Evolutionary conservation across 345 rosid genomes (phyloP).

Genomic region (Tarenaya hassleriana): DNA sequence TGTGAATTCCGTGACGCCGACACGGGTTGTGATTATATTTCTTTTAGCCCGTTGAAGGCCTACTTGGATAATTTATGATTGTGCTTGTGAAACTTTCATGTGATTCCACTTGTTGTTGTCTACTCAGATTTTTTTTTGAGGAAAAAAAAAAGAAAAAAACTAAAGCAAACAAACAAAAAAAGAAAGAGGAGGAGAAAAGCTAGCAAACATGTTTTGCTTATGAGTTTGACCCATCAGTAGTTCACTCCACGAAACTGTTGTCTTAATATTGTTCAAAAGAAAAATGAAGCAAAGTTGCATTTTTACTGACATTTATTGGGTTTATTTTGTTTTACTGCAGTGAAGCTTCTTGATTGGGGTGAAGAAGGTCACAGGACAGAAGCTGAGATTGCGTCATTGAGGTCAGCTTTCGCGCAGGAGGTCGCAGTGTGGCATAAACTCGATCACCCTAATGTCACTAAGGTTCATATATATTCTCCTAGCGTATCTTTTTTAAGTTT

Average conservation of each 20-base stretch:
- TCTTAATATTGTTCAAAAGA: too few relatives aligned
- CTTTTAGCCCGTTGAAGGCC: constrained; percentile 28
- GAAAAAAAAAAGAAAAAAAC: background rate
- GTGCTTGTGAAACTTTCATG: constrained; percentile 43
- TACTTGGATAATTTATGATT: constrained; percentile 35
- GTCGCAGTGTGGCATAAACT: constrained; percentile 99
- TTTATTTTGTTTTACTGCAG: constrained; percentile 34
- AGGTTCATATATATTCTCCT: constrained; percentile 42
- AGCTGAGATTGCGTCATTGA: constrained; percentile 69
- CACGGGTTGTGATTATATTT: constrained; percentile 45
- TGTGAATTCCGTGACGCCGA: constrained; percentile 48
- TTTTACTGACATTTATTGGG: constrained; percentile 14
- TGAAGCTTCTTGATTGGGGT: constrained; percentile 99
- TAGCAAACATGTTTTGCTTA: too few relatives aligned
- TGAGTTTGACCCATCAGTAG: too few relatives aligned
- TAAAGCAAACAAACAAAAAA: constrained; percentile 8
- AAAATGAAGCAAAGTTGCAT: constrained; percentile 1
- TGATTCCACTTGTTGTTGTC: constrained; percentile 43
- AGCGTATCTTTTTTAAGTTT: background rate
- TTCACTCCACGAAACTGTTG: too few relatives aligned
- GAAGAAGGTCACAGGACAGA: constrained; percentile 97
- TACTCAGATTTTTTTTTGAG: constrained; percentile 1
- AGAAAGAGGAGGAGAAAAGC: background rate
- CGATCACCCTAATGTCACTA: constrained; percentile 95
- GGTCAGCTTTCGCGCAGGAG: constrained; percentile 88